Conservation (phyloP, 441 rosid species). For the Raphanus hybrid region DNA sequence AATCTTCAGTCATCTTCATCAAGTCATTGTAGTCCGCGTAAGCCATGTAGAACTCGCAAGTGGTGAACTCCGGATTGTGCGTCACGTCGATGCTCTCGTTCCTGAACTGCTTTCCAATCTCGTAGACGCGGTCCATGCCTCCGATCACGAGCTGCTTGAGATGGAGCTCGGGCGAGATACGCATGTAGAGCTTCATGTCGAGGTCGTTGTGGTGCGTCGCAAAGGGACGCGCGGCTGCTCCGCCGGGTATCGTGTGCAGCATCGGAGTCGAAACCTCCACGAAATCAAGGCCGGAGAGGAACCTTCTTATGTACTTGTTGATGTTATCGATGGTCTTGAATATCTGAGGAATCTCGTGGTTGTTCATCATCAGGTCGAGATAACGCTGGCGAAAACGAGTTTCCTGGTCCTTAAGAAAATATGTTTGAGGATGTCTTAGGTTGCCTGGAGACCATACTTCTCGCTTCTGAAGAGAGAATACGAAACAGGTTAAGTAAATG, state of each 20-base stretch:
- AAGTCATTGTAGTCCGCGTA: conserved; percentile 86
- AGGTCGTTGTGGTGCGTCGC: conserved; percentile 92
- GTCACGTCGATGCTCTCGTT: conserved; percentile 95
- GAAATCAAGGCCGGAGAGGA: conserved; percentile 72
- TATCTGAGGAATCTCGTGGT: conserved; percentile 65
- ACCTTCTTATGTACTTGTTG: conserved; percentile 60
- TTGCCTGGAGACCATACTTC: conserved; percentile 71
- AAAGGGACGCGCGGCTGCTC: conserved; percentile 95
- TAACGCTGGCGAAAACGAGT: conserved; percentile 88
- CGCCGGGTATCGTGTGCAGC: conserved; percentile 96
- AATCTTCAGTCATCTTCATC: conserved; percentile 79
- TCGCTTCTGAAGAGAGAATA: conserved; percentile 54
- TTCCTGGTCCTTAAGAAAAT: conserved; percentile 88
- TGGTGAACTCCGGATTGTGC: conserved; percentile 94
- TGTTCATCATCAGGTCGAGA: conserved; percentile 81
- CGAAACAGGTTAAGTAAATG: conserved; percentile 14
- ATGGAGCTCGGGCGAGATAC: conserved; percentile 88
- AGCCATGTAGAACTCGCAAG: conserved; percentile 96
- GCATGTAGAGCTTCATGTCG: conserved; percentile 82
- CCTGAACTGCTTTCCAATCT: conserved; percentile 91
- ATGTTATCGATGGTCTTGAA: conserved; percentile 72
- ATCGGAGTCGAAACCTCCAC: conserved; percentile 95
- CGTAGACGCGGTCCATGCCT: conserved; percentile 84
- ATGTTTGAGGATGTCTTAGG: conserved; percentile 72
- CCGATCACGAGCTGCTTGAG: conserved; percentile 88